These are phyloP conservation scores for Patellifolia procumbens DNA, from an alignment of 179 eudicot species.

Conservation along the genomic window DNA sequence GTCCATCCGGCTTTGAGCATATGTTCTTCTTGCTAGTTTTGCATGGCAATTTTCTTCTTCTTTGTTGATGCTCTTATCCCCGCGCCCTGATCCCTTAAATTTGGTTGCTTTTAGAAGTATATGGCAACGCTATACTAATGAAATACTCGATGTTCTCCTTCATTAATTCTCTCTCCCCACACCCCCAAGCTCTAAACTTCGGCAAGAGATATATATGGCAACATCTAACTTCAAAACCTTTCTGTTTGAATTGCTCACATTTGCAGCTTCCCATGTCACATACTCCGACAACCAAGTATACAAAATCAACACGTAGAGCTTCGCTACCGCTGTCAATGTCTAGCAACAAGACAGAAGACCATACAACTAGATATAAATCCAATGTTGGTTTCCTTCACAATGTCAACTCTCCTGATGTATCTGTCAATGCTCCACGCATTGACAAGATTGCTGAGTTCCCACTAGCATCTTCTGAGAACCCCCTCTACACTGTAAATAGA, in stretches of 20 bases:
- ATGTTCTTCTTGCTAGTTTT: slow-evolving; percentile 8
- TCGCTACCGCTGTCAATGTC: slow-evolving; percentile 66
- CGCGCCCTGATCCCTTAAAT: no score
- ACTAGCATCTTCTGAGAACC: slow-evolving; percentile 58
- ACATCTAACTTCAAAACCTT: not conserved
- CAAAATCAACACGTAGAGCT: slow-evolving; percentile 51
- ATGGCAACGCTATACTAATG: no score
- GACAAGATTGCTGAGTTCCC: slow-evolving; percentile 83
- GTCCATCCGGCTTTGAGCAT: not conserved
- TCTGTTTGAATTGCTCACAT: slow-evolving; percentile 17
- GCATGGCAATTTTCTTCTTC: not conserved
- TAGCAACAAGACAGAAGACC: slow-evolving; percentile 31
- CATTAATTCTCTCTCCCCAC: not conserved
- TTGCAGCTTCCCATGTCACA: slow-evolving; percentile 62
- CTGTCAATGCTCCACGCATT: slow-evolving; percentile 86
- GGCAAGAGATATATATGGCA: not conserved
- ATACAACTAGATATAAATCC: slow-evolving; percentile 43
- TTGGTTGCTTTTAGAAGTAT: no score
- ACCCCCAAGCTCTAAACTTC: no score
- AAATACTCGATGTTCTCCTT: no score
- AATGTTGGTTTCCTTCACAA: slow-evolving; percentile 43
- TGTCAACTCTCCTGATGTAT: slow-evolving; percentile 67
- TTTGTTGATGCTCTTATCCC: not conserved
- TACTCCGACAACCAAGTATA: slow-evolving; percentile 48
- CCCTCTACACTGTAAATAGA: slow-evolving; percentile 38